Base-by-base conservation (phyloP, 441 rosid genomes). In the Jatropha multifida region DNA sequence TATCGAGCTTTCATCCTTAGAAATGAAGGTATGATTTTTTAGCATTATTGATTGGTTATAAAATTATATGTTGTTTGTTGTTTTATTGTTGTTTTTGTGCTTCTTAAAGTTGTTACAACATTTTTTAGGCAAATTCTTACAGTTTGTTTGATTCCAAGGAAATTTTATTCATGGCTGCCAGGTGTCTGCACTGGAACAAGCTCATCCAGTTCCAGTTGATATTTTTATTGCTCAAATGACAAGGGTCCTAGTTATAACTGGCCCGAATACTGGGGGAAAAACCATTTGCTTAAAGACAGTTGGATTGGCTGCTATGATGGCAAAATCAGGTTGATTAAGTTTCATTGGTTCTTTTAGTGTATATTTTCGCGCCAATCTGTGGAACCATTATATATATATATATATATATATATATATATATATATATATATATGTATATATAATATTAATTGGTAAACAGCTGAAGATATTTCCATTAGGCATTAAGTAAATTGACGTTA, bases 261-360 rank as follows among this genome's bases (percentile, higher is more conserved):
- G 98, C 73, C 99, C 99, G 27, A 93, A 95, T 77, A 95, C 98
- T 12, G 99, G 99, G 64, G 99, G 99, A 71, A 95, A 95, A 89
- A 95, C 98, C 64, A 89, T 90, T 70, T 90, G 91, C 88, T 86
- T 93, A 69, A 95, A 95, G 88, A 92, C 99, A 55, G 81, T 92
- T 81, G 99, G 97, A 83, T 88, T 95, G 84, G 96, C 98, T 72
- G 90, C 95, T 74, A 85, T 95, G 93, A 95, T 95, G 99, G 98
- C 96, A 74, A 95, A 93, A 87, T 89, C 99, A 84, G 99, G 99
- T 90, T 72, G 75, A 68, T 15, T 60, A 13, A 55, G 32, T 60
- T 44, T 73, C 44, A 11, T 54, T 11, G 23, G n/a, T 74, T 68
- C 58, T 38, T 62, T 69, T 23, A 32, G 20, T 44, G 15, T 48